A percentile compares a stretch with the other conserved stretches of the same genome.
Conservation (phyloP, 768 basidiomycete genomes). For the Psilocybe cubensis region DNA sequence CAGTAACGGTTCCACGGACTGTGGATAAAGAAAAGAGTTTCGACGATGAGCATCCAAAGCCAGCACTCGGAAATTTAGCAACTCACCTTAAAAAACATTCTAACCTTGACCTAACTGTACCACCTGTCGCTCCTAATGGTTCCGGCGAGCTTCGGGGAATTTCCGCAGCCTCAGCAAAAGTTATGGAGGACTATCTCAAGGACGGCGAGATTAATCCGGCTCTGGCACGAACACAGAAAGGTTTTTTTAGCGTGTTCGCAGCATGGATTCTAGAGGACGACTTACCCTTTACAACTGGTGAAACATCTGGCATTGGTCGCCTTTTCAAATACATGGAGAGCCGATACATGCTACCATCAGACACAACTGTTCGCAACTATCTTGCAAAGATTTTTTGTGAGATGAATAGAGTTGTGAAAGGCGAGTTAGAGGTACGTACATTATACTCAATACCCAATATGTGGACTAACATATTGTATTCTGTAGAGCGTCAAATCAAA, state of each 20-base stretch:
- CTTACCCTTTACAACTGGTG: slow-evolving; percentile 29
- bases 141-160: no score
- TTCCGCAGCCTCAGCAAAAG: no score
- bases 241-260: slow-evolving; percentile 32
- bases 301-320: slow-evolving; percentile 16
- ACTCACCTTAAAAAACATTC: slow-evolving; percentile 20
- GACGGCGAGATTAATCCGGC: slow-evolving; percentile 35
- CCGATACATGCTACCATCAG: slow-evolving; percentile 18
- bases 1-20: not conserved
- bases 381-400: slow-evolving; percentile 23
- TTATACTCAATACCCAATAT: not conserved
- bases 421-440: slow-evolving; percentile 24
- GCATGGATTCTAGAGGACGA: slow-evolving; percentile 34
- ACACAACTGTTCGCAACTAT: slow-evolving; percentile 27
- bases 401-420: slow-evolving; percentile 24
- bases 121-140: no score
- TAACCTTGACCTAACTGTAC: not conserved
- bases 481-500: slow-evolving; percentile 19
- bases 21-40: slow-evolving; percentile 11
- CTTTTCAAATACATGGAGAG: slow-evolving; percentile 30
- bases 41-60: slow-evolving; percentile 22
- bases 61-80: slow-evolving; percentile 29
- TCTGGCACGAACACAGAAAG: slow-evolving; percentile 24
- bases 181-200: slow-evolving; percentile 32
- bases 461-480: not conserved